Conservation (phyloP, 257 asterid genomes). For the Leonotis leonurus region DNA sequence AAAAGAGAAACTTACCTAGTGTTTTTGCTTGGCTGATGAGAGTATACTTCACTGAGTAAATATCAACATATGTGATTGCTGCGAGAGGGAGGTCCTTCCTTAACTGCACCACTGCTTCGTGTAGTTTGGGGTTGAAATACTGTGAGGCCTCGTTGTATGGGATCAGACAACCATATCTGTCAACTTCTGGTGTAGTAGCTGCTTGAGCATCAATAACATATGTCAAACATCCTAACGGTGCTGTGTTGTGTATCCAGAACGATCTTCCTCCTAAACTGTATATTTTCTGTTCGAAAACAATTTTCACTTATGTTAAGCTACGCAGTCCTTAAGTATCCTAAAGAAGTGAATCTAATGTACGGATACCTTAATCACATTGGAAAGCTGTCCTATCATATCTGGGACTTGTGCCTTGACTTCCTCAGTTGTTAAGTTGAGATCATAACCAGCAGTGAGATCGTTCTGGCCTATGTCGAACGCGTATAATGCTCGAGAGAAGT, state of each 20-base stretch:
- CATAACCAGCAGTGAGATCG: constrained; percentile 67
- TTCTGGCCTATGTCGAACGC: constrained; percentile 78
- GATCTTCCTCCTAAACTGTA: constrained; percentile 53
- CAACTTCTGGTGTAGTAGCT: constrained; percentile 46
- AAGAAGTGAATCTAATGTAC: background rate
- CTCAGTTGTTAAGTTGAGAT: constrained; percentile 44
- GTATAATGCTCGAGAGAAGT: constrained; percentile 52
- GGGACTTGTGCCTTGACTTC: constrained; percentile 74
- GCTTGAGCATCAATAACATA: constrained; percentile 40
- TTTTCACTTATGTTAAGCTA: background rate
- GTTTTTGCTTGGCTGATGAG: constrained; percentile 33
- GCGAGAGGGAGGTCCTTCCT: constrained; percentile 54
- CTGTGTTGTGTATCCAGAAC: constrained; percentile 75
- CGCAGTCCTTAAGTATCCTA: background rate
- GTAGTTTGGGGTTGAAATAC: constrained; percentile 45
- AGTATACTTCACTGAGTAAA: constrained; percentile 47
- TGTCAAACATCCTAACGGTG: constrained; percentile 62
- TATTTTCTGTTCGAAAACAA: constrained; percentile 20
- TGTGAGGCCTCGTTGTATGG: constrained; percentile 56
- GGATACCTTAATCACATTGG: constrained; percentile 43
- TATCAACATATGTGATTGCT: constrained; percentile 52
- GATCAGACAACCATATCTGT: constrained; percentile 44
- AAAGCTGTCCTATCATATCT: constrained; percentile 42
- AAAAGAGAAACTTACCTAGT: constrained; percentile 25
- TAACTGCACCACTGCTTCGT: constrained; percentile 27